Evolutionary conservation across 2,329 filamentous ascomycete genomes (phyloP), one percentile per base, ranked within the genome.

Genomic region (Xylariales sp.): DNA sequence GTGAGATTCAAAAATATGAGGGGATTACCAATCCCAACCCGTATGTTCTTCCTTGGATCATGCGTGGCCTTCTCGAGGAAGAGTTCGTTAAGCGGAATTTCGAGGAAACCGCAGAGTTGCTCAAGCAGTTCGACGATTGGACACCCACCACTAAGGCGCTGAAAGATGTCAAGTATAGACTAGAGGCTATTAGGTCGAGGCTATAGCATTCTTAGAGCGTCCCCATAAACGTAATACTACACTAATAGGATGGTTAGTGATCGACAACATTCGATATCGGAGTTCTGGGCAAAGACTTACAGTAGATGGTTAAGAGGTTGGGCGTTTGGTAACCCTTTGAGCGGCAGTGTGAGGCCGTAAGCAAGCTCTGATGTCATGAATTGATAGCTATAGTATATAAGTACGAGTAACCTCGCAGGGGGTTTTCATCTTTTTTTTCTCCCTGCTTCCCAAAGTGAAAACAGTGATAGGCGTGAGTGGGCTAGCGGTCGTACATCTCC

Each of bases 71-170:
- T 65, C 82, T 99, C 2, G 96, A 98, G 78, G 96, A 99, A 78
- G 91, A 96, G 18, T 89, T 93, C 75, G 95, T 98, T 30, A 94
- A 92, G 92, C 89, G 28, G 92, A 97, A 76, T 81, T 97, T 88
- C 88, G 39, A 81, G 85, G 96, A 99, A 81, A 93, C 93, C 6
- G 87, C 88, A 68, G 88, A 93, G 75, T 80, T 99, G 58, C 83
- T 99, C n/a, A 85, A 84, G 67, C 90, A 97, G 79, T 99, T 98
- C 79, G 94, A 98, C 78, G 89, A 93, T 61, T 99, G 96, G 96
- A 94, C 92, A 76, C 96, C 96, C 0, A 86, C 85, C 0, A 97
- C 90, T 7, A 99, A 98, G 82, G 92, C 92, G 50, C 81, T 99
- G 65, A 97, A 96, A 81, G 96, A 99, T 80, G 94, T 99, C 54